Base-by-base conservation (phyloP, 1,139 yeast genomes). In the Ogataea hybrid region DNA sequence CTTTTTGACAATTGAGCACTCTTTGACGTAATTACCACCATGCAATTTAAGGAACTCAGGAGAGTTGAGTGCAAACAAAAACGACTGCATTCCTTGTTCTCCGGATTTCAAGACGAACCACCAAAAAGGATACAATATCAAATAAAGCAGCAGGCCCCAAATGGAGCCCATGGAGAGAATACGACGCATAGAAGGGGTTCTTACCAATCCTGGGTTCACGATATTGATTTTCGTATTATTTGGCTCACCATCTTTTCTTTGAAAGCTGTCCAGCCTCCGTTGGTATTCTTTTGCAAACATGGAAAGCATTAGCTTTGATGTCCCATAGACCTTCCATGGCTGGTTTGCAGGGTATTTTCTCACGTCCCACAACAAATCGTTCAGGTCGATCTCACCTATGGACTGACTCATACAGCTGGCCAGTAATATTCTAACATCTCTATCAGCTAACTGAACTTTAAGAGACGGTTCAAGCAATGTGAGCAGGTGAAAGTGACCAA, bases 191-290 rank as follows among this genome's bases (percentile, higher is more conserved):
- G 94, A 80, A 2, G 95, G 86, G 2, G 95, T 81, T 54, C 97
- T 74, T 83, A 87, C 85, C 37, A 90, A 54, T 0, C 98, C 98
- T 0, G 98, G 98, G 57, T 92, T 94, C 5, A 86, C 95, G 46
- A 87, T 54, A 46, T 83, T 74, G n/a, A 88, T 73, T 39, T 83
- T 75, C 14, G 87, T 80, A 55, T 84, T 85, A 56, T 76, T 72
- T 2, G 86, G 84, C 23, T 82, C 77, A 48, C 70, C 71, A 48
- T 68, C 69, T 29, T 65, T 62, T 46, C 70, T 55, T 12, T 67
- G 67, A 32, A 52, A 55, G 3, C 48, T 56, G 42, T 70, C 67
- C 42, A 88, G 61, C 46, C 80, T 71, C 40, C 81, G 71, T 65
- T 90, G 97, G 54, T 76, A 79, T 56, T 86, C 95, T 53, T 75